Percentiles rank a stretch among this genome's conserved stretches.
Evolutionary conservation across 2,329 filamentous ascomycete species (phyloP).

Genomic region (Leptographium radiaticola): DNA sequence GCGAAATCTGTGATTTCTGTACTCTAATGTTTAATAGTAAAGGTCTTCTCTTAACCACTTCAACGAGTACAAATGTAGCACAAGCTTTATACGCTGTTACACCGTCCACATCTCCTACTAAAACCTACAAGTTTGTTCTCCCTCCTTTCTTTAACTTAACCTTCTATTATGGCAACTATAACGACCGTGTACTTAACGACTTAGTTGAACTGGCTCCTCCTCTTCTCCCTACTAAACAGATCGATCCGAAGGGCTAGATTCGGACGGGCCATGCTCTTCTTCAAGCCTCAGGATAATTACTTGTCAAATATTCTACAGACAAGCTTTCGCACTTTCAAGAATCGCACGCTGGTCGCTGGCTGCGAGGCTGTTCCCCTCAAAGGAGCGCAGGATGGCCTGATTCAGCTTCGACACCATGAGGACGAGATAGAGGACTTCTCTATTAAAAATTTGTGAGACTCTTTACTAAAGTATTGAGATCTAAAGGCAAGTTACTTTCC

Average conservation of each 20-base stretch:
- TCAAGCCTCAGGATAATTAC: neutral
- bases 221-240: constrained; percentile 1
- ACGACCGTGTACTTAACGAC: neutral
- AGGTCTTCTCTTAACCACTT: too few species aligned
- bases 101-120: neutral
- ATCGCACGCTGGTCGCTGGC: neutral
- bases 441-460: neutral
- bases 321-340: neutral
- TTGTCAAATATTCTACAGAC: neutral
- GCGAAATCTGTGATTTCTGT: too few species aligned
- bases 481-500: neutral
- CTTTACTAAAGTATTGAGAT: neutral
- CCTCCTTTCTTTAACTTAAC: neutral
- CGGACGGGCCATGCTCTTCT: neutral
- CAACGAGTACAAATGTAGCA: too few species aligned
- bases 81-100: too few species aligned
- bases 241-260: constrained; percentile 2
- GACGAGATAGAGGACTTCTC: constrained; percentile 4
- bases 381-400: neutral
- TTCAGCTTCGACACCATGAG: neutral
- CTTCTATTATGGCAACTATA: neutral
- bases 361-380: constrained; percentile 1
- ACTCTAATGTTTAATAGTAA: too few species aligned
- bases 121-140: neutral
- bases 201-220: neutral